Evolutionary conservation across 2,329 filamentous ascomycete genomes (phyloP), one percentile per base, ranked within the genome.

Genomic region (Hirsutella rhossiliensis): DNA sequence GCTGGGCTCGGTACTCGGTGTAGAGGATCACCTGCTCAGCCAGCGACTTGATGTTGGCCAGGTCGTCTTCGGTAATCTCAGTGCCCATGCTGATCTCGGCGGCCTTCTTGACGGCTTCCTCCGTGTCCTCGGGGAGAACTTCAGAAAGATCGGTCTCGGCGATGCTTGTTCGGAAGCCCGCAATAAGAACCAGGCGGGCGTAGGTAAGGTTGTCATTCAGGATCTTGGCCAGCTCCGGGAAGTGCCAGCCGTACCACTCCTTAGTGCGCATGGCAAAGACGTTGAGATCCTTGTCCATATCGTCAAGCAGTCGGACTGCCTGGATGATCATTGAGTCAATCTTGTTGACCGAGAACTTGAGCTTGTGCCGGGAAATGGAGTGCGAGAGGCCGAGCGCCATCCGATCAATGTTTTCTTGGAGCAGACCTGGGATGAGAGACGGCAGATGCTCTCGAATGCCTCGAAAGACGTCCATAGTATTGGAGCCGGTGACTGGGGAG

Each of bases 191-290:
- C 46, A 98, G 82, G 53, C 82, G 83, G 47, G 89, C 82, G 63
- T 95, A 98, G 52, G 89, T 89, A 50, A 95, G 71, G 68, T 98
- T 98, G 75, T 98, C 92, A 65, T 94, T 94, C 54, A 96, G 76
- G 60, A 97, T 95, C 69, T 89, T 90, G 60, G 87, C 89, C 76
- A 98, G 81, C 72, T 98, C 92, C 36, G 92, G 92, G 73, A 97
- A 98, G 68, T 97, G 92, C 92, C 92, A 98, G 58, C 92, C 92
- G 63, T 98, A 98, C 92, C 92, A 98, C 67, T 98, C 92, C 80
- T 97, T 97, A 49, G 96, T 88, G 64, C 92, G 78, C 92, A 98
- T 98, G 52, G 92, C 90, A 62, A 96, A 97, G 56, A 87, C 92
- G 73, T 98, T 98, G 51, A 98, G 74, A 68, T 98, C 92, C 75